Evolutionary conservation across 2,329 filamentous ascomycete species (phyloP), one percentile per base, ranked within the genome.

Genomic region (Teratosphaeriaceae sp.): DNA sequence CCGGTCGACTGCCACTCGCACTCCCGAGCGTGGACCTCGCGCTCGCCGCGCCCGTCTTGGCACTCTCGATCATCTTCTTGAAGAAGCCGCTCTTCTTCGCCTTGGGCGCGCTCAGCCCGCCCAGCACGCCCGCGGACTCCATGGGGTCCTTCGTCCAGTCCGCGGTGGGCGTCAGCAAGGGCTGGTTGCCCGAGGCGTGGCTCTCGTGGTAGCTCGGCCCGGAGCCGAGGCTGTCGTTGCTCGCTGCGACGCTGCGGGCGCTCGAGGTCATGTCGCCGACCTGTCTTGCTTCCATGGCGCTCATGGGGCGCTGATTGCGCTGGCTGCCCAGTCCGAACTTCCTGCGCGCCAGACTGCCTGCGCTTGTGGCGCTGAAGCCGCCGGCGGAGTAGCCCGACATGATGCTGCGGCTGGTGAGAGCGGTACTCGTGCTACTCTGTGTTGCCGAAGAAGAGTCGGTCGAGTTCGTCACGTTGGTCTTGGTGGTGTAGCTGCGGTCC

Each of bases 331-430:
- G 38, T 57, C 73, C 60, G 64, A 69, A 61, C 51, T 82, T 84
- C 58, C 85, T 85, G 48, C 89, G 80, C 22, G 88, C 89, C 51
- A 94, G 79, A 65, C 90, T 97, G 42, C 89, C 92, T 13, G 92
- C 92, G 65, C 92, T 97, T 13, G 92, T 97, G 39, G 88, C 86
- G 63, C 90, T 97, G 65, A 96, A 88, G 11, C 78, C 90, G 39
- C 89, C 82, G 0, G 92, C 92, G 41, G 92, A 97, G 40, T 79
- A 76, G 2, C 90, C 92, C 62, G 90, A 97, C 90, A 96, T 96
- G 33, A 98, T 65, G 57, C 87, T 97, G 55, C 84, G 80, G 54
- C 83, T 81, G 13, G 88, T 96, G 61, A 80, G 81, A 53, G 85
- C 80, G 1, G 85, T 89, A 50, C 82, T 86, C 30, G 75, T 78